A percentile compares a stretch with the other conserved stretches of the same genome.
Evolutionary conservation across 306 rosid species (phyloP).

Genomic region (Rubus idaeus): DNA sequence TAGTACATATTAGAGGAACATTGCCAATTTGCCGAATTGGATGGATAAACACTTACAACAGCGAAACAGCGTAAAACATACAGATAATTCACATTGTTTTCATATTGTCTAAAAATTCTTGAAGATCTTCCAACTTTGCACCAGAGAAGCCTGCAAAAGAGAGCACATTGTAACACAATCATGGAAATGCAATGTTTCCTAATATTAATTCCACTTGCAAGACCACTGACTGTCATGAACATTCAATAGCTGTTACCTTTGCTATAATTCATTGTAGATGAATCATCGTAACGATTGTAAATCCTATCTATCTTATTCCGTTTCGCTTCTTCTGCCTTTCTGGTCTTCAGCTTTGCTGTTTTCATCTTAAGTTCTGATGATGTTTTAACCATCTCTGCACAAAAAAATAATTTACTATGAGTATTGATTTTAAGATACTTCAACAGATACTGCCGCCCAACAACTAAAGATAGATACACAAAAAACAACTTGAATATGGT

Average conservation of each 20-base stretch:
- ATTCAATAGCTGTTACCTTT: slow-evolving; percentile 39
- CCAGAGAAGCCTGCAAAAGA: slow-evolving; percentile 60
- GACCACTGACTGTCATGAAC: not conserved
- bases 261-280: slow-evolving; percentile 26
- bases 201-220: slow-evolving; percentile 24
- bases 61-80: not conserved
- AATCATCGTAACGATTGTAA: slow-evolving; percentile 29
- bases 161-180: slow-evolving; percentile 8
- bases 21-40: not conserved
- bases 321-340: slow-evolving; percentile 42
- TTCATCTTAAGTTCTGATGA: slow-evolving; percentile 56
- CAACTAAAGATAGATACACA: slow-evolving; percentile 2
- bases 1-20: not conserved
- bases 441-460: slow-evolving; percentile 1
- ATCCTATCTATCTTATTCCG: slow-evolving; percentile 30
- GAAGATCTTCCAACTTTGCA: slow-evolving; percentile 45
- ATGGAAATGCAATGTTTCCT: slow-evolving; percentile 2
- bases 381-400: slow-evolving; percentile 52
- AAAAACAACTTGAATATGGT: not conserved
- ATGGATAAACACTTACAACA: not conserved
- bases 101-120: slow-evolving; percentile 31
- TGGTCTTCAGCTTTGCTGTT: slow-evolving; percentile 44
- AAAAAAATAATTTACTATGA: slow-evolving; percentile 24
- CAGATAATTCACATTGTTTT: slow-evolving; percentile 38
- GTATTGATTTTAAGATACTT: slow-evolving; percentile 4